Conservation (phyloP, 257 asterid species). For the Cruciata laevipes region DNA sequence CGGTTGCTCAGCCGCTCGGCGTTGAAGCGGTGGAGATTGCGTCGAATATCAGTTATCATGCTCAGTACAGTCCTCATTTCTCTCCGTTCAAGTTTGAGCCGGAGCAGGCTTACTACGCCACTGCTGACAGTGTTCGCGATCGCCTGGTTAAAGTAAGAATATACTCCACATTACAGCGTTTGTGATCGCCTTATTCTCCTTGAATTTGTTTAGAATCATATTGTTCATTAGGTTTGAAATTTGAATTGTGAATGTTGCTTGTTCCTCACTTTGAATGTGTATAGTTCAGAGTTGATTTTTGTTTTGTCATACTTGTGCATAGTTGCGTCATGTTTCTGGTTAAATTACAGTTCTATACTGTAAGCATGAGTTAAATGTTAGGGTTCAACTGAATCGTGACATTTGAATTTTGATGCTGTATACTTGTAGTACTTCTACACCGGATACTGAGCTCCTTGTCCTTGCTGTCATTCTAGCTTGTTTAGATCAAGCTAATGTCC, state of each 20-base stretch:
- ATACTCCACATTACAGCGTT: not conserved
- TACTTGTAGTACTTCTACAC: too few relatives aligned
- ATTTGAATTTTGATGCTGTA: not conserved
- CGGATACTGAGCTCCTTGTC: not conserved
- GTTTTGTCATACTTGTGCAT: not conserved
- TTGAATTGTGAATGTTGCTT: not conserved
- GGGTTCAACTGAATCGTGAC: not conserved
- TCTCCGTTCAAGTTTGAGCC: slow-evolving; percentile 89
- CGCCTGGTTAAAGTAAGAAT: slow-evolving; percentile 63
- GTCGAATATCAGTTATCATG: slow-evolving; percentile 81
- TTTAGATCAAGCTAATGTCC: not conserved
- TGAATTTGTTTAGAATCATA: not conserved
- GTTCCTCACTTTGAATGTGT: not conserved
- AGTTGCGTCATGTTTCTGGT: not conserved
- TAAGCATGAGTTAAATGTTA: not conserved
- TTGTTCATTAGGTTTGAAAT: not conserved
- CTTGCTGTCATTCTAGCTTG: not conserved
- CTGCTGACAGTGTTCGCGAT: slow-evolving; percentile 95
- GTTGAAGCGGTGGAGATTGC: slow-evolving; percentile 68
- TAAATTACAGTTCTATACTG: not conserved
- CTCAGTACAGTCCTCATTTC: slow-evolving; percentile 84
- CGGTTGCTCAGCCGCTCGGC: slow-evolving; percentile 65
- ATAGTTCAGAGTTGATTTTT: not conserved
- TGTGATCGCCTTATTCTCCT: not conserved
- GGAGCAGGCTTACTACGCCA: slow-evolving; percentile 88